Evolutionary conservation across 2,329 filamentous ascomycete species (phyloP).

Genomic region (Eurotiales sp.): DNA sequence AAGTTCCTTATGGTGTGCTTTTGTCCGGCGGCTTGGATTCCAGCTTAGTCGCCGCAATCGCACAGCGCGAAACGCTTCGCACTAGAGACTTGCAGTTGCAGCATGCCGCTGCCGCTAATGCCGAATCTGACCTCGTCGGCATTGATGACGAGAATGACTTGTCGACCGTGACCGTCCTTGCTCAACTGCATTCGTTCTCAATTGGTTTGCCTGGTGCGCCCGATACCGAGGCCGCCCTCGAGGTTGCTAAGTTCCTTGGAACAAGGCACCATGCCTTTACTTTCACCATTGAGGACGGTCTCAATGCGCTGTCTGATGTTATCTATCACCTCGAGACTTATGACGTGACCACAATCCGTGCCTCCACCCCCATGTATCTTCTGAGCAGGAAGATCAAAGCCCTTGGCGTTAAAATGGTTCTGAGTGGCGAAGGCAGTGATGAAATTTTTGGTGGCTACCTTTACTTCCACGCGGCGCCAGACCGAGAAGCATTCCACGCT

Average conservation of each 20-base stretch:
- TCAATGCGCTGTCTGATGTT: conserved; percentile 94
- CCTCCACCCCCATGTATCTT: conserved; percentile 97
- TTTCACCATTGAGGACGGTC: conserved; percentile 94
- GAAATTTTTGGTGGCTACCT: conserved; percentile 98
- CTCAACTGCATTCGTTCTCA: conserved; percentile 97
- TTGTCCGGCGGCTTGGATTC: conserved; percentile 95
- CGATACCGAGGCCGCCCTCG: conserved; percentile 84
- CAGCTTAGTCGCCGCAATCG: conserved; percentile 89
- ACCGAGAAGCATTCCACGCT: conserved; percentile 88
- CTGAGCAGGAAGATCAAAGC: conserved; percentile 98
- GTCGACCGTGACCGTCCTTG: conserved; percentile 83
- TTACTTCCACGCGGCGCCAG: conserved; percentile 93
- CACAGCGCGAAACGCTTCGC: conserved; percentile 83
- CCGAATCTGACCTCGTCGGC: conserved; percentile 67
- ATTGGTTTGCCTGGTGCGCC: conserved; percentile 92
- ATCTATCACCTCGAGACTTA: conserved; percentile 98
- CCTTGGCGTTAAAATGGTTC: conserved; percentile 99
- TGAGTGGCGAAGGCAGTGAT: conserved; percentile 93
- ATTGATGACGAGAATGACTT: conserved; percentile 91
- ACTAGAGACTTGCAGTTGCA: conserved; percentile 59
- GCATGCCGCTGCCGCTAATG: conserved; percentile 42
- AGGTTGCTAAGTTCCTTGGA: conserved; percentile 94
- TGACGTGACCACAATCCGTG: conserved; percentile 97
- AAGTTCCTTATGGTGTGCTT: conserved; percentile 95
- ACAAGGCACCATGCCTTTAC: conserved; percentile 98